A percentile compares a stretch with the other conserved stretches of the same genome.
Conservation (phyloP, 306 rosid genomes). For the Lotus japonicus region DNA sequence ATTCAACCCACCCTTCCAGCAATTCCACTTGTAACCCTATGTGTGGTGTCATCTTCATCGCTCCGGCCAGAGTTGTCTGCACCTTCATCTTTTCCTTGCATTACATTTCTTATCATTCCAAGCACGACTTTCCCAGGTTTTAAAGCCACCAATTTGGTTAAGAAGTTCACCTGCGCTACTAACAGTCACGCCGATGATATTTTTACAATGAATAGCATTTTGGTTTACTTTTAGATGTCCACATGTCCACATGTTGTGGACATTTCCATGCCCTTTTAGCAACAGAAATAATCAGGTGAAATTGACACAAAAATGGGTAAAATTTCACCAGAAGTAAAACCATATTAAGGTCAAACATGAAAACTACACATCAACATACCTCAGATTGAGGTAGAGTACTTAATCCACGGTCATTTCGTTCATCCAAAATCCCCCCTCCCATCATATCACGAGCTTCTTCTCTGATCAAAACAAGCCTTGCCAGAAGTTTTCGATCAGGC, state of each 20-base stretch:
- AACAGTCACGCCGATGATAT: conserved; percentile 12
- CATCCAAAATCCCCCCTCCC: conserved; percentile 95
- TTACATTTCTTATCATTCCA: conserved; percentile 79
- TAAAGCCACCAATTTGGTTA: conserved; percentile 79
- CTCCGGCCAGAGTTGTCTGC: conserved; percentile 40
- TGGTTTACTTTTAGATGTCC: neutral
- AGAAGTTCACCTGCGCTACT: conserved; percentile 74
- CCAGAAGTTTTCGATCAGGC: conserved; percentile 85
- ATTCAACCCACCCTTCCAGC: conserved; percentile 70
- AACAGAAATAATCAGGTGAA: conserved; percentile 4
- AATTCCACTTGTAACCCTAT: conserved; percentile 41
- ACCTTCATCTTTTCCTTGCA: conserved; percentile 94
- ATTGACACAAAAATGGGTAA: neutral
- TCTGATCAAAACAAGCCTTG: conserved; percentile 95
- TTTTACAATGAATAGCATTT: neutral
- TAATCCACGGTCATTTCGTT: conserved; percentile 86
- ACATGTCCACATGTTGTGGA: neutral
- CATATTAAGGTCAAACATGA: conserved; percentile 12
- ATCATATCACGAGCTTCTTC: conserved; percentile 98
- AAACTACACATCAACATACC: conserved; percentile 38
- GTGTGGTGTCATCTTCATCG: conserved; percentile 24
- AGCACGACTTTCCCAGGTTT: conserved; percentile 83
- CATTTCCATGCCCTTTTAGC: conserved; percentile 3
- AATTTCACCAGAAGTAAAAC: neutral
- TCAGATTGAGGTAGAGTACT: conserved; percentile 85